phyloP scores from a whole-genome alignment of 1,284 basidiomycete genomes.

The Hortiboletus rubellus region DNA sequence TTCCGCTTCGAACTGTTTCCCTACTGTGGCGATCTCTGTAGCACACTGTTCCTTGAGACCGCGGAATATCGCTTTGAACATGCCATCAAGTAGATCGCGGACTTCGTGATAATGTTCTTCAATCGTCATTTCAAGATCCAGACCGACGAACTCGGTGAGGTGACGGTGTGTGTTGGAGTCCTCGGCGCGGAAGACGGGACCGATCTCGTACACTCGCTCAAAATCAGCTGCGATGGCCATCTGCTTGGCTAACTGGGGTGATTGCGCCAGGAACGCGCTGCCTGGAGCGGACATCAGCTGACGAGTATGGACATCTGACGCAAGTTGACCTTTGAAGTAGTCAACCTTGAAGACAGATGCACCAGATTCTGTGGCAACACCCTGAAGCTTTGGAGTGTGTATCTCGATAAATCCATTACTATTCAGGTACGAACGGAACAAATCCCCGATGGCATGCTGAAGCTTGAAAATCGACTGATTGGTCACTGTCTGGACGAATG shows the following conservation, averaged over 20 bases:
- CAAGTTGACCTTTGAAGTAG: slow-evolving; percentile 89
- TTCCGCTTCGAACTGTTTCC: slow-evolving; percentile 88
- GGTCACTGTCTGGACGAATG: slow-evolving; percentile 71
- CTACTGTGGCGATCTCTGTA: slow-evolving; percentile 80
- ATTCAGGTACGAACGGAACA: slow-evolving; percentile 89
- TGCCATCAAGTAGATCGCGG: slow-evolving; percentile 81
- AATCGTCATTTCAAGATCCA: slow-evolving; percentile 99
- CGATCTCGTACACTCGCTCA: slow-evolving; percentile 97
- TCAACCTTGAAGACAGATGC: slow-evolving; percentile 97
- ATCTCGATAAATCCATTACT: slow-evolving; percentile 87
- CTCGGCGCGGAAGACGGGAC: slow-evolving; percentile 96
- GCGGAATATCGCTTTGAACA: slow-evolving; percentile 84
- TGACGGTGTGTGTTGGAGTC: slow-evolving; percentile 97
- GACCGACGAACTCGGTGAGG: slow-evolving; percentile 97
- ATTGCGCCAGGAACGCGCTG: slow-evolving; percentile 92
- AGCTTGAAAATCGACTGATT: slow-evolving; percentile 97
- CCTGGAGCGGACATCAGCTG: slow-evolving; percentile 45
- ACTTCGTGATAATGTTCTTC: slow-evolving; percentile 99
- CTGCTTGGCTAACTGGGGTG: slow-evolving; percentile 97
- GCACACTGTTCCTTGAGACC: slow-evolving; percentile 76
- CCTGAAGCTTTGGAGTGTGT: slow-evolving; percentile 97
- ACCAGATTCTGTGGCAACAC: slow-evolving; percentile 95
- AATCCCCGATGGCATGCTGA: slow-evolving; percentile 83
- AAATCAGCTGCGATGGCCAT: slow-evolving; percentile 99
- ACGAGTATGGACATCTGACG: not conserved